Conservation (phyloP, 2,329 filamentous ascomycete species). For the Stemphylium lycopersici region DNA sequence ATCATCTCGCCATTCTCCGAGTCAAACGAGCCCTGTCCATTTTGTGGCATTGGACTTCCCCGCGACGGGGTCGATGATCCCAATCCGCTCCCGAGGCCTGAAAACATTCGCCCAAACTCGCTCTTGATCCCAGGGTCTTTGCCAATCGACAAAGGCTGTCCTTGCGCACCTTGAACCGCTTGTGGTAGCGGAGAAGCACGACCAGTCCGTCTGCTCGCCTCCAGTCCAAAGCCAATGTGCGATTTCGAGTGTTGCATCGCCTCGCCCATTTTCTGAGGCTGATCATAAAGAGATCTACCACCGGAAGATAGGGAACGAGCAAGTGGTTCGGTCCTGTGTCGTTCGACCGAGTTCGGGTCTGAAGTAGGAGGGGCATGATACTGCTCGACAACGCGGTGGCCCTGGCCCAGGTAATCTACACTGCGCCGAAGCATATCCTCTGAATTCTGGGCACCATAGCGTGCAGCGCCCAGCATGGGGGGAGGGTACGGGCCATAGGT, state of each 20-base stretch:
- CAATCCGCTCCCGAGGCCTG: conserved; percentile 80
- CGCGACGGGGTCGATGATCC: conserved; percentile 62
- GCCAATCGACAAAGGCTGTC: conserved; percentile 76
- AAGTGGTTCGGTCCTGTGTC: conserved; percentile 43
- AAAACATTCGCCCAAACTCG: conserved; percentile 93
- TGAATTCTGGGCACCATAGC: conserved; percentile 29
- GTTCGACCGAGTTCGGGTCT: conserved; percentile 44
- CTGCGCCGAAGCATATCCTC: conserved; percentile 44
- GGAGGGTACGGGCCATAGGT: conserved; percentile 41
- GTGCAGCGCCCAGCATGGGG: conserved; percentile 27
- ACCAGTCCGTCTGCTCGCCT: conserved; percentile 80
- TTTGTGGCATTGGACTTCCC: conserved; percentile 55
- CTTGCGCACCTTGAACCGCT: conserved; percentile 89
- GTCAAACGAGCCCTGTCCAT: conserved; percentile 33
- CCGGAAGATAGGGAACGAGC: conserved; percentile 45
- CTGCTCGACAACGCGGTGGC: conserved; percentile 45
- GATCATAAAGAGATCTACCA: conserved; percentile 45
- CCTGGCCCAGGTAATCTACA: conserved; percentile 41
- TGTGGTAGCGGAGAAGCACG: conserved; percentile 88
- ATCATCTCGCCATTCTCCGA: conserved; percentile 39
- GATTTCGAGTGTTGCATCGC: conserved; percentile 67
- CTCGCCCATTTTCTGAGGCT: conserved; percentile 54
- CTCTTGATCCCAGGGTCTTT: conserved; percentile 91
- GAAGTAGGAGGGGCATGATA: conserved; percentile 49
- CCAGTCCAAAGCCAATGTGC: conserved; percentile 72